A percentile compares a stretch with the other conserved stretches of the same genome.
Evolutionary conservation across 225 moss, liverwort and hornwort species (phyloP).

Genomic region (Marchantia paleacea): DNA sequence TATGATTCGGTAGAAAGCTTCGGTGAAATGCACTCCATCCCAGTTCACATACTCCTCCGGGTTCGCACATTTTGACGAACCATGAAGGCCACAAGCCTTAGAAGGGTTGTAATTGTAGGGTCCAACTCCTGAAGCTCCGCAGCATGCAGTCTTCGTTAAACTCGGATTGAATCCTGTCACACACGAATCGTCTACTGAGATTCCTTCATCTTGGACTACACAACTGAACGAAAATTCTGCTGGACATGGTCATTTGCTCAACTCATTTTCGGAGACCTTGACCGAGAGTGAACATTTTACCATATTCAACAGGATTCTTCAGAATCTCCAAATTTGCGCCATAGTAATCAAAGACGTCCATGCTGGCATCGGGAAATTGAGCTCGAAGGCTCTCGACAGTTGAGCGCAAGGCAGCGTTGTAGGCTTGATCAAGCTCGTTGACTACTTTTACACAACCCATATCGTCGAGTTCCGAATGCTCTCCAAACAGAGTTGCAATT

Average conservation of each 20-base stretch:
- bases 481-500: background rate
- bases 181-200: background rate
- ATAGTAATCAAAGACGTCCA: slow-evolving; percentile 19
- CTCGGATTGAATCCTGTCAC: slow-evolving; percentile 5
- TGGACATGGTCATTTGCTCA: background rate
- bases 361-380: background rate
- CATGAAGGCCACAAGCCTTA: background rate
- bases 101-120: background rate
- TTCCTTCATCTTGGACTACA: background rate
- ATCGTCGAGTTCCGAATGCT: background rate
- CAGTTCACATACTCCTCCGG: slow-evolving; percentile 21
- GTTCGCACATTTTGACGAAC: background rate
- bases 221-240: no score
- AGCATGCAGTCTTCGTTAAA: background rate
- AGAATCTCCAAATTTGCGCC: slow-evolving; percentile 20
- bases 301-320: slow-evolving; percentile 9
- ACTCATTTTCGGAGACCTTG: background rate
- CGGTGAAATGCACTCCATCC: slow-evolving; percentile 21
- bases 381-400: background rate
- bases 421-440: slow-evolving; percentile 5
- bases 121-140: background rate
- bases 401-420: slow-evolving; percentile 12
- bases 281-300: background rate
- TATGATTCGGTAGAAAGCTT: slow-evolving; percentile 11
- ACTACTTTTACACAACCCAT: slow-evolving; percentile 21